Percentiles rank a stretch among this genome's conserved stretches.
phyloP scores from a whole-genome alignment of 768 basidiomycete genomes.

The Collybia sp. region DNA sequence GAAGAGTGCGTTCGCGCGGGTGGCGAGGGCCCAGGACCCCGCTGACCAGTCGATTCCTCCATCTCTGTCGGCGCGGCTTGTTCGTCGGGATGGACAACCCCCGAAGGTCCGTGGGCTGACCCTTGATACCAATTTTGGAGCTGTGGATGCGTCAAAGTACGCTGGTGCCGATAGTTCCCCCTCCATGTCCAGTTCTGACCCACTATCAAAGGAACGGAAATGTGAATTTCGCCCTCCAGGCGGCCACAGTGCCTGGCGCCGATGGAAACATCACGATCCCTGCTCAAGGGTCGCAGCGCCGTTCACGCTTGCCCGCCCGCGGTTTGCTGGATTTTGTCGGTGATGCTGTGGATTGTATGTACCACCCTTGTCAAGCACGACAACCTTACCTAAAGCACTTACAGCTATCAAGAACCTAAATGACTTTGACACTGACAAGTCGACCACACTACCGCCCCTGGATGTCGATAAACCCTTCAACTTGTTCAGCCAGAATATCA shows the following conservation, averaged over 20 bases:
- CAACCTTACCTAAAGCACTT: background rate
- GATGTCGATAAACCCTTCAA: slow-evolving; percentile 24
- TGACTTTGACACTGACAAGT: slow-evolving; percentile 21
- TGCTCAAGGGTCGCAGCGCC: slow-evolving; percentile 4
- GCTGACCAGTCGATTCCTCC: slow-evolving; percentile 30
- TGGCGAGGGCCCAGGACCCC: slow-evolving; percentile 25
- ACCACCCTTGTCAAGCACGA: background rate
- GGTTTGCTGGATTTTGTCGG: slow-evolving; percentile 17
- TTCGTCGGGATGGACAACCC: slow-evolving; percentile 16
- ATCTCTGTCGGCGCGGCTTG: slow-evolving; percentile 13
- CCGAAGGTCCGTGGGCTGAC: slow-evolving; percentile 26
- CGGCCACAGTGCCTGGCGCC: slow-evolving; percentile 15
- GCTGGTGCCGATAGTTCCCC: background rate
- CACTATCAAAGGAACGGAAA: slow-evolving; percentile 9
- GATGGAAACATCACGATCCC: slow-evolving; percentile 11
- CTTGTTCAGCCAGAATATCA: slow-evolving; percentile 22
- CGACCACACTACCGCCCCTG: slow-evolving; percentile 8
- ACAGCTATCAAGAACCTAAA: slow-evolving; percentile 17
- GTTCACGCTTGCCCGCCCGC: slow-evolving; percentile 8
- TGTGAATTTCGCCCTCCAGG: slow-evolving; percentile 20
- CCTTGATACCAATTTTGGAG: slow-evolving; percentile 31
- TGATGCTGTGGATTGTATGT: slow-evolving; percentile 17
- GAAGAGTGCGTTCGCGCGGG: too few species aligned
- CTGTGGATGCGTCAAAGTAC: slow-evolving; percentile 15
- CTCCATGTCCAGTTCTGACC: background rate